Evolutionary conservation across 805 yeast genomes (phyloP), one percentile per base, ranked within the genome.

Genomic region (Kazachstania martiniae): DNA sequence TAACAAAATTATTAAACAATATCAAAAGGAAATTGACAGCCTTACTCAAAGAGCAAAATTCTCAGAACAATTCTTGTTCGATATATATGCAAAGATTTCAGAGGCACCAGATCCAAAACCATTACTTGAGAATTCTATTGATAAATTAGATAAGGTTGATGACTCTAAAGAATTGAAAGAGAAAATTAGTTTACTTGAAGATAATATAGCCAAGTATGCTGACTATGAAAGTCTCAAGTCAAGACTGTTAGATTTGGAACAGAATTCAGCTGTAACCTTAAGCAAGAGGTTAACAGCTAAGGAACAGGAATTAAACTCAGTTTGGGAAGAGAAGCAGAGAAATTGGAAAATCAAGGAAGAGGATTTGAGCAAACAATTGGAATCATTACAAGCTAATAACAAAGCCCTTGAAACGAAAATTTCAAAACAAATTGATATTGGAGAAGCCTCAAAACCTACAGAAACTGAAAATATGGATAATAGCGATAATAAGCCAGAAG

Each of bases 71-170:
- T 66, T 75, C 19, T 79, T 91, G 47, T 72, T 86, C 51, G 74
- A 76, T 13, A 64, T 83, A 15, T 89, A 89, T 60, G 64, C 83
- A 35, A 64, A 74, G 12, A 60, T 89, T 4, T 83, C 86, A 4
- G 95, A 87, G 53, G 87, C 93, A 0, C 96, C 96, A 0, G 96
- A 89, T 59, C 97, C 97, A 1, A 72, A 69, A 39, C 93, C 94
- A 4, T 56, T 87, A 26, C 59, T 89, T 36, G 81, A 80, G 44
- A 68, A 74, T 24, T 72, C 87, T 1, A 51, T 81, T 18, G 83
- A 77, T 31, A 70, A 83, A 4, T 72, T 79, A 6, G 55, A 67
- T 3, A 68, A 70, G 13, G 62, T 68, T 1, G 62, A 68, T 14
- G 84, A 81, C 32, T 59, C 68, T 5, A 68, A 65, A 3, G 56